Base-by-base conservation (phyloP, 805 yeast species). In the Pichia californica region DNA sequence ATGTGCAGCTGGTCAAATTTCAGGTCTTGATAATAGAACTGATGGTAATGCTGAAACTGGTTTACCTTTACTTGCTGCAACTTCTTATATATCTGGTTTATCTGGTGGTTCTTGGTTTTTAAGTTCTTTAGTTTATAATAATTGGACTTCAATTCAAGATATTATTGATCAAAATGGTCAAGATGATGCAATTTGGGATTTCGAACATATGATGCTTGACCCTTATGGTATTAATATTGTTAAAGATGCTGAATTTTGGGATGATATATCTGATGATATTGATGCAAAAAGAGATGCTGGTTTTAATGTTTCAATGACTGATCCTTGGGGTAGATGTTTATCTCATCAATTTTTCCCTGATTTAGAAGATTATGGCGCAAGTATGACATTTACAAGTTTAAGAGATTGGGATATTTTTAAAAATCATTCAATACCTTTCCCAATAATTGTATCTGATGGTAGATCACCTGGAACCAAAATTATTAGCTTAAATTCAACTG, bases 51-150 rank as follows among this genome's bases (percentile, higher is more conserved):
- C 64, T 23, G 68, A 70, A 5, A 58, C 64, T 30, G 83, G 84
- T 13, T 60, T 87, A 33, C 89, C 91, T 28, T 94, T 95, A 5
- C 62, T 88, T 20, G 88, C 83, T 54, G 66, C 83, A 6, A 57
- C 87, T 1, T 75, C 84, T 11, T 88, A 88, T 56, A 61, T 88
- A 5, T 66, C 86, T 5, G 95, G 91, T 8, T 71, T 87, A 30
- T 81, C 89, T 14, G 96, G 96, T 27, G 95, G 95, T 23, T 74
- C 84, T 13, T 87, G 95, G 95, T 67, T 85, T 38, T 68, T 86
- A 23, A 82, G 86, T 2, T 73, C 89, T 9, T 61, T 87, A 26
- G 77, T 75, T 0, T 68, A 74, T 56, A 84, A 87, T 58, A 79
- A 81, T 56, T 88, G 83, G 80, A 77, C 88, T 9, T 68, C 83